A percentile compares a stretch with the other conserved stretches of the same genome.
Conservation (phyloP, 1,139 yeast species). For the Nakaseomyces nivariensis region DNA sequence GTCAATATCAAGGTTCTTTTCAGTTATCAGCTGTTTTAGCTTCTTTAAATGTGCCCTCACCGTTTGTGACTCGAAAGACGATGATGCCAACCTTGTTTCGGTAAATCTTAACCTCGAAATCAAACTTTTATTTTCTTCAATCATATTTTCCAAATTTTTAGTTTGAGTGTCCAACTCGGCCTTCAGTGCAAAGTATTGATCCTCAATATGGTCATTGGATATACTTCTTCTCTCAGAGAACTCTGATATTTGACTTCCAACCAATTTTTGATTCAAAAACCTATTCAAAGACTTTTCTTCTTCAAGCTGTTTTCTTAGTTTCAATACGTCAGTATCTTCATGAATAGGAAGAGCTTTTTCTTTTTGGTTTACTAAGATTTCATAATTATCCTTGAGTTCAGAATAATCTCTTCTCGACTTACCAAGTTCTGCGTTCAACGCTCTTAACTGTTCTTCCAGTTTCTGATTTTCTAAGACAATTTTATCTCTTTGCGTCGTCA, state of each 20-base stretch:
- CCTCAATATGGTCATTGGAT: slow-evolving; percentile 3
- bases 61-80: slow-evolving; percentile 42
- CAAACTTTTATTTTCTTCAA: slow-evolving; percentile 44
- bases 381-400: slow-evolving; percentile 20
- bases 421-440: slow-evolving; percentile 19
- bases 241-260: slow-evolving; percentile 6
- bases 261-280: slow-evolving; percentile 20
- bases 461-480: slow-evolving; percentile 13
- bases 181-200: slow-evolving; percentile 29
- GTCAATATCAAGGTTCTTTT: slow-evolving; percentile 23
- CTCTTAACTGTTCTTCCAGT: slow-evolving; percentile 15
- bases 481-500: slow-evolving; percentile 27
- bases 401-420: slow-evolving; percentile 21
- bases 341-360: slow-evolving; percentile 12
- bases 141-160: slow-evolving; percentile 42
- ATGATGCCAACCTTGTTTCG: slow-evolving; percentile 45
- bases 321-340: background rate
- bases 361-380: slow-evolving; percentile 20
- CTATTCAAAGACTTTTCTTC: slow-evolving; percentile 23
- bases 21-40: slow-evolving; percentile 24
- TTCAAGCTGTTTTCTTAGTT: slow-evolving; percentile 23
- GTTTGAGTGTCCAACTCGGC: slow-evolving; percentile 44
- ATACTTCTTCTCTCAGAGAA: background rate
- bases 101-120: slow-evolving; percentile 50
- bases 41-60: slow-evolving; percentile 35